phyloP scores from a whole-genome alignment of 192 early-diverging fungal species.

The Podila epicladia region DNA sequence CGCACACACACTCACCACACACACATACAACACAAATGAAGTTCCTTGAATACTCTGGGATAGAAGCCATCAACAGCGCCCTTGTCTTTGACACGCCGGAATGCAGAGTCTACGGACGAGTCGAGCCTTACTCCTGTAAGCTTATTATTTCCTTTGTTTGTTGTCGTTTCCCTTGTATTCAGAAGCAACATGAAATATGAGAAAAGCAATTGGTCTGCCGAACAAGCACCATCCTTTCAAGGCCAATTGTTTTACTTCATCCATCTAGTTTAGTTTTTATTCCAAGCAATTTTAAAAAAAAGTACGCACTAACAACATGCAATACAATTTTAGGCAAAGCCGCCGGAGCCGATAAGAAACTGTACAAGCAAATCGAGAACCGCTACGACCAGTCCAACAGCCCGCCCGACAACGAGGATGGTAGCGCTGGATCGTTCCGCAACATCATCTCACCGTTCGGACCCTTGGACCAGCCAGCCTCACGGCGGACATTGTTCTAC shows the following conservation, averaged over 20 bases:
- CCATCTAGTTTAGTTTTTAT: not conserved
- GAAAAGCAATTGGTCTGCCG: not conserved
- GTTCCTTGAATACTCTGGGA: constrained; percentile 82
- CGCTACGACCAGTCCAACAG: constrained; percentile 79
- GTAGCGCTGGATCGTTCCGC: constrained; percentile 64
- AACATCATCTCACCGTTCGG: constrained; percentile 87
- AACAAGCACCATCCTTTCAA: not conserved
- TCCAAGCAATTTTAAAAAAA: not conserved
- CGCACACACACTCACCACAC: not conserved
- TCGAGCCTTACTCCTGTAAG: constrained; percentile 97
- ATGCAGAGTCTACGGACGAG: constrained; percentile 79
- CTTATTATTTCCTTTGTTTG: not conserved
- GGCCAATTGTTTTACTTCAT: not conserved
- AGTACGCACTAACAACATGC: not conserved
- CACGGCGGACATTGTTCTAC: constrained; percentile 92
- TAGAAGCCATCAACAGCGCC: constrained; percentile 87
- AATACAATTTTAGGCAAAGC: constrained; percentile 76
- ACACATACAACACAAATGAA: constrained; percentile 70
- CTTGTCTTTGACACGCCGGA: constrained; percentile 90
- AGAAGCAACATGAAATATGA: not conserved
- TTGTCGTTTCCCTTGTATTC: not conserved
- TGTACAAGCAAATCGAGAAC: constrained; percentile 87
- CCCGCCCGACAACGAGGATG: constrained; percentile 67
- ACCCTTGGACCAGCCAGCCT: constrained; percentile 84
- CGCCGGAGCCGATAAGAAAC: constrained; percentile 93